Evolutionary conservation across 179 eudicot species (phyloP).

Genomic region (Beta corolliflora): DNA sequence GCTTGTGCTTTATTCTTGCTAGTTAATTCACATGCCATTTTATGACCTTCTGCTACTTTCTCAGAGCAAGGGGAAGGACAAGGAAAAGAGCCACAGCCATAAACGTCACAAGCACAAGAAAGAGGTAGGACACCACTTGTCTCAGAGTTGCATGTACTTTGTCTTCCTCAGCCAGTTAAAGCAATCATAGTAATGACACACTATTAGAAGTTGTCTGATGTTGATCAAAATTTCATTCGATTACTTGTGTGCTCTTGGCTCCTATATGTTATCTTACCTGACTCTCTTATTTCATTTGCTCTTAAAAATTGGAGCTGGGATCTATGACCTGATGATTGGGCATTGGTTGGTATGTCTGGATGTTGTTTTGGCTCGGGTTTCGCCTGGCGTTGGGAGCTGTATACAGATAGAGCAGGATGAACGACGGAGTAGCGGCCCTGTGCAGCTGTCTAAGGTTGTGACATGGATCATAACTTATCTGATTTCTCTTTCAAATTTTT

Average conservation of each 20-base stretch:
- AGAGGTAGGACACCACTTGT: slow-evolving; percentile 60
- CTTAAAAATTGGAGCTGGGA: slow-evolving; percentile 98
- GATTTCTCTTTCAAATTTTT: neutral
- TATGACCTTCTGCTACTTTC: slow-evolving; percentile 27
- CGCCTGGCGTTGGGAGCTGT: slow-evolving; percentile 73
- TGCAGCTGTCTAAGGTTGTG: slow-evolving; percentile 86
- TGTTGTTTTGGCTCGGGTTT: slow-evolving; percentile 63
- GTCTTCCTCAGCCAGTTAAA: neutral
- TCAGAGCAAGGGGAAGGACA: slow-evolving; percentile 77
- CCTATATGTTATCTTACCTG: slow-evolving; percentile 37
- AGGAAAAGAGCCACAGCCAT: slow-evolving; percentile 58
- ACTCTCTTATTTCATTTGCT: slow-evolving; percentile 58
- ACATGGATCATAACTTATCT: neutral
- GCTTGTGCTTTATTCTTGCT: slow-evolving; percentile 8
- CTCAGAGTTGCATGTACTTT: slow-evolving; percentile 19
- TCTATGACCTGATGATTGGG: slow-evolving; percentile 61
- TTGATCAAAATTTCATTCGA: neutral
- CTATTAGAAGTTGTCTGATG: neutral
- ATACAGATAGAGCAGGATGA: slow-evolving; percentile 71
- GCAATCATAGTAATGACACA: neutral
- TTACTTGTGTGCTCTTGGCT: neutral
- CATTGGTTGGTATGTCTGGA: slow-evolving; percentile 61
- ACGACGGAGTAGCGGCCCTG: slow-evolving; percentile 66
- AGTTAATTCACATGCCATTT: slow-evolving; percentile 8
- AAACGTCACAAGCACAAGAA: slow-evolving; percentile 66